Base-by-base conservation (phyloP, 345 rosid genomes). In the Euphorbia peplus region DNA sequence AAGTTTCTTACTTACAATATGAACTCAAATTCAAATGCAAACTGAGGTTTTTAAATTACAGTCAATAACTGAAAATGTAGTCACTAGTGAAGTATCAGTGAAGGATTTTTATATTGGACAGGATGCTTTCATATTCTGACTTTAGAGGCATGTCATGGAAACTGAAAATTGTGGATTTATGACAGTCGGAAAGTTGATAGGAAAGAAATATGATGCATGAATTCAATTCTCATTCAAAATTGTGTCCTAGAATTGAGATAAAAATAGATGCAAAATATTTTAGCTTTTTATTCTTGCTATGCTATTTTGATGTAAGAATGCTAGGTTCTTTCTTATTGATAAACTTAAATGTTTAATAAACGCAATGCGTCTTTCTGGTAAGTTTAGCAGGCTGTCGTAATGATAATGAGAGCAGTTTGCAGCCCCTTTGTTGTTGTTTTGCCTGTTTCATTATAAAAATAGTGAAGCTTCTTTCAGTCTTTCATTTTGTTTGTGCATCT, bases 351-450 rank as follows among this genome's bases (percentile, higher is more conserved):
- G 13, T 46, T 39, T 5, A 7, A 4, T 21, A 39, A 66, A 15
- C 22, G 5, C 24, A 66, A 8, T 66, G 15, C 50, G 3, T 41
- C 41, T 10, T 13, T 16, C 50, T 39, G 28, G 1, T 21, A 9
- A 10, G 50, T 61, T 21, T 61, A 9, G 8, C 12, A 61, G 16
- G 24, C 41, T 47, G 41, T 21, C 22, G 22, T 1, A 62, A 24
- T 26, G 8, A 32, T 21, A 19, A 66, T 66, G 44, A 37, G 42
- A 53, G 25, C 37, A 66, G 39, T 65, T 51, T 48, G 32, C 21
- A 37, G 22, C 14, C 42, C 4, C 10, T n/a, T n/a, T n/a, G n/a
- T 4, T 53, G 1, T 22, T 22, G 1, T 62, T 41, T 62, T 19
- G 42, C n/a, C 19, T 30, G 21, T 44, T 13, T 10, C 37, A 6